These are phyloP conservation scores for Pseudogymnoascus sp. DNA, from an alignment of 2,329 filamentous ascomycete species.

Conservation along the genomic window DNA sequence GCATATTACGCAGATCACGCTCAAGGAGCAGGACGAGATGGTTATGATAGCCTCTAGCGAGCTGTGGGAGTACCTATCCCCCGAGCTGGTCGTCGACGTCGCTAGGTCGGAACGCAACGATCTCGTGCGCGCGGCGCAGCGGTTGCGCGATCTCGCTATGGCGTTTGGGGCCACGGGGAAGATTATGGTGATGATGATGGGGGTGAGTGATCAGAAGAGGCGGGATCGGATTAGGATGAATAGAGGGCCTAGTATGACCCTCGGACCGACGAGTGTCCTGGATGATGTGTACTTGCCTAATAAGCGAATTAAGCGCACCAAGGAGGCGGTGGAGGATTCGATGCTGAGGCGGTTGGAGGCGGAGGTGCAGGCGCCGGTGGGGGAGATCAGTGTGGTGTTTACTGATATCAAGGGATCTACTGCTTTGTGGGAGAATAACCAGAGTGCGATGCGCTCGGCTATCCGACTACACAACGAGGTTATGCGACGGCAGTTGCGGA, in stretches of 20 bases:
- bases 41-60: slow-evolving; percentile 86
- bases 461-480: slow-evolving; percentile 98
- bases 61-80: slow-evolving; percentile 89
- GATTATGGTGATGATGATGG: slow-evolving; percentile 99
- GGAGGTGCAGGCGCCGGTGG: slow-evolving; percentile 85
- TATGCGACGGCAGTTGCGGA: slow-evolving; percentile 85
- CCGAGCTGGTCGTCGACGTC: slow-evolving; percentile 86
- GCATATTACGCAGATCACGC: slow-evolving; percentile 68
- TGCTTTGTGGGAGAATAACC: slow-evolving; percentile 89
- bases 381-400: slow-evolving; percentile 89
- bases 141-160: slow-evolving; percentile 88
- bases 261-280: slow-evolving; percentile 68
- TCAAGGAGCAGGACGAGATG: slow-evolving; percentile 88
- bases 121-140: slow-evolving; percentile 91
- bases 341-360: slow-evolving; percentile 79
- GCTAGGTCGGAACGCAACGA: slow-evolving; percentile 80
- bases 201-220: slow-evolving; percentile 83
- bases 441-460: slow-evolving; percentile 88
- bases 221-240: slow-evolving; percentile 66
- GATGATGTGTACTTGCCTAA: slow-evolving; percentile 63
- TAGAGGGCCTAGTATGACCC: slow-evolving; percentile 70
- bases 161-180: slow-evolving; percentile 91
- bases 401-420: slow-evolving; percentile 99
- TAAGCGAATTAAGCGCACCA: slow-evolving; percentile 59
- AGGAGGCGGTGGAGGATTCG: slow-evolving; percentile 68